phyloP scores from a whole-genome alignment of 208 protist genomes.

The Wallacemonas sp. region DNA sequence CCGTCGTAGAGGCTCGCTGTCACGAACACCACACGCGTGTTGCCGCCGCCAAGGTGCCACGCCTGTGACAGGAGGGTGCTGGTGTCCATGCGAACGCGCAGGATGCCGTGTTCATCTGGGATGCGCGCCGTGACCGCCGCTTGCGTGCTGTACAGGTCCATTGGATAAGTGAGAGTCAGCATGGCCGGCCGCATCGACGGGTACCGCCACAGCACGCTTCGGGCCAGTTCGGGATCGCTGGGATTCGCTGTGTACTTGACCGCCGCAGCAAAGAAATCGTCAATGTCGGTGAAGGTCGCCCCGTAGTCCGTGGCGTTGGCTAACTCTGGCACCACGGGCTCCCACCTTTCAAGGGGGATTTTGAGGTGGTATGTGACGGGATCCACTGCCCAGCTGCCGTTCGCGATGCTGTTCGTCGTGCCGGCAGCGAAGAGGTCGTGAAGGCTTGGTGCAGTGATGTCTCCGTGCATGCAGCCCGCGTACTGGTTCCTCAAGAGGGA shows the following conservation, averaged over 20 bases:
- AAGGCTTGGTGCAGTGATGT: not conserved
- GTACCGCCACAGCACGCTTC: slow-evolving; percentile 1
- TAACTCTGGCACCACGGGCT: not conserved
- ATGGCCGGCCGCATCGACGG: not conserved
- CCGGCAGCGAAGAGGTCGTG: slow-evolving; percentile 6
- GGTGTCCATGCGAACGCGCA: slow-evolving; percentile 1
- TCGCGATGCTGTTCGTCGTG: not conserved
- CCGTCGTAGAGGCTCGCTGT: slow-evolving; percentile 1
- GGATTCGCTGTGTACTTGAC: not conserved
- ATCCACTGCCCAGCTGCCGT: slow-evolving; percentile 14
- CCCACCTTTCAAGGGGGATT: slow-evolving; percentile 2
- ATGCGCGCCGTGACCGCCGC: not conserved
- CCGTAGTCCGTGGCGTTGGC: not conserved
- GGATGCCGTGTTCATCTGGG: not conserved
- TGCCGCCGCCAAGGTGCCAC: not conserved
- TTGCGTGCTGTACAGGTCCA: not conserved
- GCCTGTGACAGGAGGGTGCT: not conserved
- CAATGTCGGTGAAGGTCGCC: not conserved
- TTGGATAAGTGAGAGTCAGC: slow-evolving; percentile 1
- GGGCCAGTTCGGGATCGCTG: not conserved
- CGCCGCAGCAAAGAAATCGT: not conserved
- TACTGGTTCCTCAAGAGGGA: not conserved
- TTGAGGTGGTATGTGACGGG: not conserved
- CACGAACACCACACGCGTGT: slow-evolving; percentile 1
- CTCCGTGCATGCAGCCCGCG: slow-evolving; percentile 6